Evolutionary conservation across 768 basidiomycete species (phyloP).

Genomic region (Calocybe gangraenosa): DNA sequence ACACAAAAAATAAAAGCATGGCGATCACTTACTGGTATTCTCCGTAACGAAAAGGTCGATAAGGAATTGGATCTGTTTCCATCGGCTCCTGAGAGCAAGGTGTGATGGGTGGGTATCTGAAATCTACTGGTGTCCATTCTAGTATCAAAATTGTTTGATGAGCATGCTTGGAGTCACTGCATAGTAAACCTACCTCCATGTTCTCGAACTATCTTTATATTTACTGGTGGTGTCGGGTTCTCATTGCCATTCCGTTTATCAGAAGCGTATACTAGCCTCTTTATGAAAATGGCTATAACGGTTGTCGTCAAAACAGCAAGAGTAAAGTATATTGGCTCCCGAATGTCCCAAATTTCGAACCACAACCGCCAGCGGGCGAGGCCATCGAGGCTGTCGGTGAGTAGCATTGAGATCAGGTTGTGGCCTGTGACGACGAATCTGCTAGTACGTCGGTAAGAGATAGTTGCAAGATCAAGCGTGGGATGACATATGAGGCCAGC

Average conservation of each 20-base stretch:
- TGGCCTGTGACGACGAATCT: no score
- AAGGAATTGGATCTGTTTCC: conserved; percentile 53
- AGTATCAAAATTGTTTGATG: neutral
- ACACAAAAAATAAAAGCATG: neutral
- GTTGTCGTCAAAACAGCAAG: neutral
- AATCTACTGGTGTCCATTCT: conserved; percentile 54
- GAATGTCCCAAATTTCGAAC: neutral
- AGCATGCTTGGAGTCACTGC: neutral
- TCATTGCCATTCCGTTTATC: neutral
- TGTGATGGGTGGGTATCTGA: conserved; percentile 47
- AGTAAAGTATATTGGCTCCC: neutral
- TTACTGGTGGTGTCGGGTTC: neutral
- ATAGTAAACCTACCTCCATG: conserved; percentile 10
- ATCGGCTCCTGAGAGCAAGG: conserved; percentile 34
- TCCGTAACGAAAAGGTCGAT: conserved; percentile 62
- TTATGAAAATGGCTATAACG: neutral
- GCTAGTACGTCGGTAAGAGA: neutral
- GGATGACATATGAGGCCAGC: neutral
- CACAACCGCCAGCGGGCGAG: neutral
- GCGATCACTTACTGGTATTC: conserved; percentile 51
- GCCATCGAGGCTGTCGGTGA: neutral
- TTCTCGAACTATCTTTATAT: conserved; percentile 7
- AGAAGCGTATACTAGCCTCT: neutral
- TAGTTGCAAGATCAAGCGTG: neutral
- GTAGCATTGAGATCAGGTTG: neutral